phyloP scores from a whole-genome alignment of 2,329 filamentous ascomycete genomes.

The Nemania abortiva region DNA sequence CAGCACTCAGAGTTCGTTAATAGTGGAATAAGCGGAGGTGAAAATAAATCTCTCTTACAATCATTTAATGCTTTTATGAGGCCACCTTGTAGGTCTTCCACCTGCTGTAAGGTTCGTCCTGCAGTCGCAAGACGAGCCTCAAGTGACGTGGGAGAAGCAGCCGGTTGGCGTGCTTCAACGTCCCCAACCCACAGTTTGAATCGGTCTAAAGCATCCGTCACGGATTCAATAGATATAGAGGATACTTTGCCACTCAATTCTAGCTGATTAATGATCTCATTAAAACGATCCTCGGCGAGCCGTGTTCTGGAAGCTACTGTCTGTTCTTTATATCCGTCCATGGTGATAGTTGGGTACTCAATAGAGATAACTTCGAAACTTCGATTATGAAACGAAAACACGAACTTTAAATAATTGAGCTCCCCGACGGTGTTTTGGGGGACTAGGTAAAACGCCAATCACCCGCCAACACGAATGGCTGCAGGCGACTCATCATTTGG shows the following conservation, averaged over 20 bases:
- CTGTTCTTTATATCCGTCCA: neutral
- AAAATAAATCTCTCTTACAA: neutral
- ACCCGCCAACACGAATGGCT: neutral
- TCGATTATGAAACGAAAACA: neutral
- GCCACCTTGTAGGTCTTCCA: conserved; percentile 6
- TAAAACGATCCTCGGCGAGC: conserved; percentile 3
- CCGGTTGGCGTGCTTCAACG: neutral
- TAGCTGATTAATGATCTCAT: neutral
- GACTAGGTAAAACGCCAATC: conserved; percentile 4
- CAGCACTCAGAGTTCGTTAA: conserved; percentile 11
- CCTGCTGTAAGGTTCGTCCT: conserved; percentile 4
- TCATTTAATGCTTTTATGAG: conserved; percentile 4
- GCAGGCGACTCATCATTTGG: conserved; percentile 11
- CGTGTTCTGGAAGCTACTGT: conserved; percentile 5
- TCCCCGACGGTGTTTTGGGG: neutral
- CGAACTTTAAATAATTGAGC: neutral
- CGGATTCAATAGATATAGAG: conserved; percentile 4
- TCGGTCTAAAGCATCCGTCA: neutral
- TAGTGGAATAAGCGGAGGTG: neutral
- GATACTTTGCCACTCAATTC: neutral
- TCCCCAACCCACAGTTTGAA: conserved; percentile 21
- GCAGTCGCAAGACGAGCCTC: conserved; percentile 7
- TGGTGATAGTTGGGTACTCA: neutral
- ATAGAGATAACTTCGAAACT: neutral
- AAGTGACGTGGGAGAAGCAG: conserved; percentile 1